phyloP scores from a whole-genome alignment of 371 early-diverging fungal genomes.

The Syncephalastrum sp. region DNA sequence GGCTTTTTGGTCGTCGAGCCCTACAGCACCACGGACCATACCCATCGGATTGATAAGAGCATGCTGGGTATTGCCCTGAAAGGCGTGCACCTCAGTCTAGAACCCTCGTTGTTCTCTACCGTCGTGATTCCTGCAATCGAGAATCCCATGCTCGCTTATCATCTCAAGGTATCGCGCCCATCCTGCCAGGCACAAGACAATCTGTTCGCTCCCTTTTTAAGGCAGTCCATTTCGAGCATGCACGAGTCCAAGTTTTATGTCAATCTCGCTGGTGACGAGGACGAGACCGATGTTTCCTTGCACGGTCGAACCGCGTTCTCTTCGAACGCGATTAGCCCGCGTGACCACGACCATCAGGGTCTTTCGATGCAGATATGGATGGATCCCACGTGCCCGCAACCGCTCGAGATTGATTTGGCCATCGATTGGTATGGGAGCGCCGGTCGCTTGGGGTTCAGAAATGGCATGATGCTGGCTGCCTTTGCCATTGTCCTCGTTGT shows the following conservation, averaged over 20 bases:
- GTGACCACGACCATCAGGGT: slow-evolving; percentile 44
- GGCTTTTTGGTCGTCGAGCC: slow-evolving; percentile 59
- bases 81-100: slow-evolving; percentile 33
- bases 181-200: slow-evolving; percentile 37
- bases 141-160: slow-evolving; percentile 62
- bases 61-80: slow-evolving; percentile 43
- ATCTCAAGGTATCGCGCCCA: slow-evolving; percentile 47
- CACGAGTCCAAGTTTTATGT: slow-evolving; percentile 74
- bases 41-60: slow-evolving; percentile 38
- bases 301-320: slow-evolving; percentile 73
- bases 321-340: slow-evolving; percentile 30
- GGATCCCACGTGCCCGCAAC: slow-evolving; percentile 59
- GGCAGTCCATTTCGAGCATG: slow-evolving; percentile 71
- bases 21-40: slow-evolving; percentile 30
- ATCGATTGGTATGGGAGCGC: slow-evolving; percentile 78
- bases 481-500: slow-evolving; percentile 68
- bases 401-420: slow-evolving; percentile 50
- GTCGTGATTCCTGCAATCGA: slow-evolving; percentile 60
- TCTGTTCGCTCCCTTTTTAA: slow-evolving; percentile 55
- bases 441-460: slow-evolving; percentile 69
- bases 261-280: slow-evolving; percentile 32
- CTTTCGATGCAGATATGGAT: slow-evolving; percentile 69
- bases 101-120: slow-evolving; percentile 45
- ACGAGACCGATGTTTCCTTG: slow-evolving; percentile 58
- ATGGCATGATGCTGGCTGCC: slow-evolving; percentile 69